Evolutionary conservation across 148 eudicot species (phyloP).

Genomic region (Persicaria maculosa): DNA sequence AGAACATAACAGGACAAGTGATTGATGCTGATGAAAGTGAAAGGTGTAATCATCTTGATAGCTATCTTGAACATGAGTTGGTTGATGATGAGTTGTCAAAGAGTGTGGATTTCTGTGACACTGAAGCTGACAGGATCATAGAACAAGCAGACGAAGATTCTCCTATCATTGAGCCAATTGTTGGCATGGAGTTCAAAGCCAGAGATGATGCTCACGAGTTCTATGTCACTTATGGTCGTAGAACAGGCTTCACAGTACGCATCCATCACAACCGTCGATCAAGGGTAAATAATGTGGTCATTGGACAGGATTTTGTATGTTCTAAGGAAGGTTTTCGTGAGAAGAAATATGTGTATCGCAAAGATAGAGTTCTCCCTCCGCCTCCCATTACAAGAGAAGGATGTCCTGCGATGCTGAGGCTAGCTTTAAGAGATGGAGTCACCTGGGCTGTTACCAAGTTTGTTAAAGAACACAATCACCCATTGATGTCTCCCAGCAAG

Average conservation of each 20-base stretch:
- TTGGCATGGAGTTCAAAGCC: constrained; percentile 29
- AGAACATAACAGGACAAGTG: constrained; percentile 5
- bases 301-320: constrained; percentile 33
- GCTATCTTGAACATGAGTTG: not conserved
- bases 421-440: constrained; percentile 26
- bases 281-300: constrained; percentile 21
- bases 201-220: constrained; percentile 28
- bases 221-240: constrained; percentile 26
- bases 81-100: constrained; percentile 1
- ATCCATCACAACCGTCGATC: constrained; percentile 14
- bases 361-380: constrained; percentile 25
- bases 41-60: not conserved
- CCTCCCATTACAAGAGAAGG: constrained; percentile 31
- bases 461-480: constrained; percentile 33
- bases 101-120: not conserved
- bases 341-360: constrained; percentile 3
- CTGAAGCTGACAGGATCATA: not conserved
- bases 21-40: constrained; percentile 3
- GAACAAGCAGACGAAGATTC: not conserved
- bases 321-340: constrained; percentile 9
- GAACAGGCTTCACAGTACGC: constrained; percentile 27
- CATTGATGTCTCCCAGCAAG: constrained; percentile 30
- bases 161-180: constrained; percentile 15
- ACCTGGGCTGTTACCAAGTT: constrained; percentile 29
- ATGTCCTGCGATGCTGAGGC: constrained; percentile 28